Evolutionary conservation across 192 early-diverging fungal species (phyloP), one percentile per base, ranked within the genome.

Genomic region (Thamnidium elegans): DNA sequence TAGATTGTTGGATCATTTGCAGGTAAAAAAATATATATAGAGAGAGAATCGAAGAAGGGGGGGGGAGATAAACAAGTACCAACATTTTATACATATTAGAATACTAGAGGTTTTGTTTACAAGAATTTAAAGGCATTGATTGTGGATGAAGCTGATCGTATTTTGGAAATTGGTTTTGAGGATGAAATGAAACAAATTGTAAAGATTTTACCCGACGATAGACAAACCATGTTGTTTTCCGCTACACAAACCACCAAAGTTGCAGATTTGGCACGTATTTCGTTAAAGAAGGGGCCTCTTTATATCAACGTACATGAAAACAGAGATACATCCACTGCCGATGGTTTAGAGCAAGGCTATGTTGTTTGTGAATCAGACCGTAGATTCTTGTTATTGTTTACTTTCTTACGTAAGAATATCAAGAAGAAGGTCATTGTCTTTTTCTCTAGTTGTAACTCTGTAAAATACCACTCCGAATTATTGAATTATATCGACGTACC

Each of bases 231-330:
- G 94, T 83, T 99, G 45, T 99, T 99, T 73, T 99, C 97, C 30
- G 97, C 97, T 30, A 99, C 97, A 9, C 95, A 98, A 76, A 98
- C 97, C 1, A 98, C 96, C 50, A 97, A 98, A 81, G 96, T 99
- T 58, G 89, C 91, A 66, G 97, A 98, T 74, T 84, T 99, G 15
- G 97, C 96, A 23, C 87, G 97, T 62, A 93, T 99, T n/a, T 98
- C 97, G 42, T 81, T 99, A 45, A 94, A 94, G 78, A 89, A 93
- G 68, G 89, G 93, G 23, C 97, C 97, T 15, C 75, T 99, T 50
- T 99, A 99, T 80, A 97, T 99, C 81, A 99, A 99, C 67, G 97
- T 99, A 5, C 94, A 99, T 78, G 92, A 95, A 75, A 83, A 92
- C 78, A 97, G 96, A 79, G 94, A 97, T 32, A 89, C 81, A 30